Conservation (phyloP, 371 early-diverging fungal genomes). For the Blakeslea trispora region DNA sequence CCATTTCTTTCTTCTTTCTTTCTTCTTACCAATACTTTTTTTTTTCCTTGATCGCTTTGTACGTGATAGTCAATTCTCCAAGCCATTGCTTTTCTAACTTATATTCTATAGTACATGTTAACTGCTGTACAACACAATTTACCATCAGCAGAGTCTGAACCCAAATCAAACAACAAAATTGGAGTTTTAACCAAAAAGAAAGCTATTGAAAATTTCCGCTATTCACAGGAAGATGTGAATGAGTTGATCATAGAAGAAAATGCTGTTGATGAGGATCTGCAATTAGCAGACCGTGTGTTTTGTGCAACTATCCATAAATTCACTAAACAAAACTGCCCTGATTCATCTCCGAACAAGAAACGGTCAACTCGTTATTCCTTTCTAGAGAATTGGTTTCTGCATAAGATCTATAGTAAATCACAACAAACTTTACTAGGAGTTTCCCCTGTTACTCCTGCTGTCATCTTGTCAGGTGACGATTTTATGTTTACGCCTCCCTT, state of each 20-base stretch:
- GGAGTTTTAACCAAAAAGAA: background rate
- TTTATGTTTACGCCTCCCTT: slow-evolving; percentile 51
- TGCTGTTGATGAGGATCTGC: slow-evolving; percentile 12
- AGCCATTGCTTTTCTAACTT: background rate
- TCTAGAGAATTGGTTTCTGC: slow-evolving; percentile 44
- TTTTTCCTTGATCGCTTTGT: background rate
- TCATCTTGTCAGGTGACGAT: slow-evolving; percentile 47
- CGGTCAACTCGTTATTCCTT: slow-evolving; percentile 40
- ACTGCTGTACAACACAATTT: background rate
- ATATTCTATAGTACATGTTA: background rate
- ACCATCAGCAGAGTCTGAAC: background rate
- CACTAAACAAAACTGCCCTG: slow-evolving; percentile 30
- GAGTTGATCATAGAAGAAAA: background rate
- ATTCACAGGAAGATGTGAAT: background rate
- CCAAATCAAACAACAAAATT: background rate
- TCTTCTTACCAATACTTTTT: background rate
- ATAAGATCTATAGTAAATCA: slow-evolving; percentile 54
- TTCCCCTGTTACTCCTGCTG: slow-evolving; percentile 35
- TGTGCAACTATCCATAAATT: slow-evolving; percentile 52
- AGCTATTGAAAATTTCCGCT: background rate
- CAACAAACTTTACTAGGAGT: slow-evolving; percentile 49
- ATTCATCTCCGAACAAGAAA: slow-evolving; percentile 14
- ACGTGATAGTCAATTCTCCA: background rate
- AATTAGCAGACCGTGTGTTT: slow-evolving; percentile 44
- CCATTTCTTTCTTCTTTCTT: background rate